Evolutionary conservation across 2,329 filamentous ascomycete species (phyloP).

Genomic region (Pseudomassariella vexata): DNA sequence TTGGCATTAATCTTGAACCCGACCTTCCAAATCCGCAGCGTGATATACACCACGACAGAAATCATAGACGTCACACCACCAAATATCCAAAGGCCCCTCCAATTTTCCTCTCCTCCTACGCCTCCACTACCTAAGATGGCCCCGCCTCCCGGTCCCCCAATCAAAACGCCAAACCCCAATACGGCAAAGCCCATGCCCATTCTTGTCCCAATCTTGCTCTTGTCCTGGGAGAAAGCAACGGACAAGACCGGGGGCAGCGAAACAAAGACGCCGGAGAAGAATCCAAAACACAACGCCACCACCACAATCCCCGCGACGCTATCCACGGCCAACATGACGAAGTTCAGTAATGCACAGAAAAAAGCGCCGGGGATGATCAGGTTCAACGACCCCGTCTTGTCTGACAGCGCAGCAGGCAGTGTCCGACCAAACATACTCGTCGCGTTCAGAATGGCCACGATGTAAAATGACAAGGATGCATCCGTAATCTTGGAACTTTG

Average conservation of each 20-base stretch:
- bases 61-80: slow-evolving; percentile 12
- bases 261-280: slow-evolving; percentile 34
- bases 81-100: slow-evolving; percentile 27
- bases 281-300: slow-evolving; percentile 27
- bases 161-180: slow-evolving; percentile 20
- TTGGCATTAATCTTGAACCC: background rate
- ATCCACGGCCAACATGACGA: slow-evolving; percentile 28
- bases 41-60: background rate
- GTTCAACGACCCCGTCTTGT: slow-evolving; percentile 30
- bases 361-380: slow-evolving; percentile 25
- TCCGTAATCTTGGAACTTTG: slow-evolving; percentile 10
- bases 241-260: slow-evolving; percentile 31
- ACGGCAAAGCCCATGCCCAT: slow-evolving; percentile 29
- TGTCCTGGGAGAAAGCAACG: slow-evolving; percentile 30
- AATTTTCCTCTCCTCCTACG: slow-evolving; percentile 12
- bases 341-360: slow-evolving; percentile 25
- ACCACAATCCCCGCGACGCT: background rate
- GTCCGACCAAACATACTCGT: slow-evolving; percentile 31
- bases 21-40: background rate
- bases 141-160: slow-evolving; percentile 26
- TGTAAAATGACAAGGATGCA: slow-evolving; percentile 25
- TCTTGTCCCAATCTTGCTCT: slow-evolving; percentile 30
- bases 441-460: slow-evolving; percentile 32
- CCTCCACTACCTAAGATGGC: slow-evolving; percentile 18
- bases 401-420: slow-evolving; percentile 28